Percentiles rank a stretch among this genome's conserved stretches.
Evolutionary conservation across 1,139 yeast species (phyloP).

Genomic region (Kurtzmaniella quercitrusa): DNA sequence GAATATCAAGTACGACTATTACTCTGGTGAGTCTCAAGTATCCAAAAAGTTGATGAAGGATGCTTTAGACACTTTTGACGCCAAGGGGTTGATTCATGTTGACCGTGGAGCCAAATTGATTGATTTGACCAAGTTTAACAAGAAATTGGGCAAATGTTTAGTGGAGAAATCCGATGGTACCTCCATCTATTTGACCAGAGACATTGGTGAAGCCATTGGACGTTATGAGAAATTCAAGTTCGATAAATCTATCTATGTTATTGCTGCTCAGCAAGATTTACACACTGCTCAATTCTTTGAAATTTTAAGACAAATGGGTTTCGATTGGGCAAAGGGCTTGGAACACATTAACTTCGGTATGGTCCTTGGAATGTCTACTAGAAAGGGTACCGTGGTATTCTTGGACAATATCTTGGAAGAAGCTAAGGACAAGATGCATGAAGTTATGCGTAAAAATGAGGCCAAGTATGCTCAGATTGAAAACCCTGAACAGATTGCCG

Average conservation of each 20-base stretch:
- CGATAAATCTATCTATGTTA: slow-evolving; percentile 94
- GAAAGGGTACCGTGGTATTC: slow-evolving; percentile 98
- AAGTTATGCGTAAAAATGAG: slow-evolving; percentile 92
- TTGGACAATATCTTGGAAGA: slow-evolving; percentile 91
- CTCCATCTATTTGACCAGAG: slow-evolving; percentile 90
- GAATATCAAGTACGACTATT: slow-evolving; percentile 80
- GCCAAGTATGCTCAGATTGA: slow-evolving; percentile 90
- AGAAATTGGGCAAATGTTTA: slow-evolving; percentile 90
- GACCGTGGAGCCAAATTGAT: slow-evolving; percentile 91
- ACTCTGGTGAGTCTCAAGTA: slow-evolving; percentile 96
- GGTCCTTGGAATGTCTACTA: slow-evolving; percentile 98
- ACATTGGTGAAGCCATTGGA: slow-evolving; percentile 93
- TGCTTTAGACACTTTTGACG: slow-evolving; percentile 60
- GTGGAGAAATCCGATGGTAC: slow-evolving; percentile 97
- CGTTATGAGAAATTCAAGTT: slow-evolving; percentile 82
- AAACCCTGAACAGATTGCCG: slow-evolving; percentile 94
- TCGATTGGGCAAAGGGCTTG: slow-evolving; percentile 78
- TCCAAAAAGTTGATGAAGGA: slow-evolving; percentile 66
- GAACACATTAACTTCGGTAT: slow-evolving; percentile 92
- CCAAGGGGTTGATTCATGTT: slow-evolving; percentile 71
- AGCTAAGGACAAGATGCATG: slow-evolving; percentile 94
- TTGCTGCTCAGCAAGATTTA: slow-evolving; percentile 94
- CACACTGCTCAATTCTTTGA: slow-evolving; percentile 94
- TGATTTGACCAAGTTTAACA: slow-evolving; percentile 81
- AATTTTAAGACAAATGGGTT: slow-evolving; percentile 88